Evolutionary conservation across 2,329 filamentous ascomycete species (phyloP), one percentile per base, ranked within the genome.

Genomic region (Penicillium sp.): DNA sequence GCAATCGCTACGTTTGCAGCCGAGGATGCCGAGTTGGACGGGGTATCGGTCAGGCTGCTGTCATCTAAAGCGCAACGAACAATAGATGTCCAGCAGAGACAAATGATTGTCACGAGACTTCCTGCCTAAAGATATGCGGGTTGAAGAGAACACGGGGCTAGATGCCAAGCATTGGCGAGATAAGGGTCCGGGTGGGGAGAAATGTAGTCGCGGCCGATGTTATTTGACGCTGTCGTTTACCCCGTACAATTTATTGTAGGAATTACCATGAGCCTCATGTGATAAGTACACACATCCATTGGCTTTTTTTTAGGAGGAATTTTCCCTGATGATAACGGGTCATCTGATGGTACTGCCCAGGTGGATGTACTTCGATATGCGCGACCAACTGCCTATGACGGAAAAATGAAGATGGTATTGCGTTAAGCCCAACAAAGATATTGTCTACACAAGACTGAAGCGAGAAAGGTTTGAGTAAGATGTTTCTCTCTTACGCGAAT

Each of bases 91-190:
- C 19, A 6, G 17, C 10, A 54, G 13, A n/a, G 23, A 17, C 15
- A 41, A 43, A 50, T 12, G 17, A 49, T 23, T 23, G 53, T 33
- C 51, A 55, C n/a, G 35, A 49, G 45, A 50, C 45, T 27, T 19
- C 29, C 10, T 50, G 53, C 27, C 44, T 41, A 49, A 55, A 53
- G 33, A 49, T 43, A 38, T 44, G 50, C 21, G 17, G 6, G n/a
- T 4, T 9, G 48, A 48, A 29, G 45, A 50, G 38, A 41, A 42
- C n/a, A 50, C 13, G 29, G 36, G 38, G 53, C 7, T 29, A 19
- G 51, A 48, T 43, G 53, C 53, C 53, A 50, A 55, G 53, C 51
- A 53, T 49, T 39, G n/a, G 33, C 33, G 25, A 53, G 51, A 53
- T 53, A 53, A 53, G 51, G 33, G 23, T 44, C 31, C 41, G 42